Conservation (phyloP, 2,329 filamentous ascomycete genomes). For the Penicillium vulpinum region DNA sequence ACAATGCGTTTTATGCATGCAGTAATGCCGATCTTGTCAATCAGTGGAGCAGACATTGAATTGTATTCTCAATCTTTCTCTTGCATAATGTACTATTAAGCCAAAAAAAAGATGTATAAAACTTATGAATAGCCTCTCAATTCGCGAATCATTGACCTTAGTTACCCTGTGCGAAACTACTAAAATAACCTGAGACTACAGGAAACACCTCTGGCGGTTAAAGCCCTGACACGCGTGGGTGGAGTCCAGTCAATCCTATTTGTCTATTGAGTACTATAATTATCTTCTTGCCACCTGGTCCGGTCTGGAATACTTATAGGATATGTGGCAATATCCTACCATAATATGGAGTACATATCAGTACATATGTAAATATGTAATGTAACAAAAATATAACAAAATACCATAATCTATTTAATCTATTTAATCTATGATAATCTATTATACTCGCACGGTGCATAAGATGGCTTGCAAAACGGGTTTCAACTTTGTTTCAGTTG, state of each 20-base stretch:
- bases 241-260: constrained; percentile 19
- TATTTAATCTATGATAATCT: too few species aligned
- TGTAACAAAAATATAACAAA: neutral
- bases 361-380: too few species aligned
- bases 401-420: too few species aligned
- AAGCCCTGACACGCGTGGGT: constrained; percentile 38
- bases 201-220: neutral
- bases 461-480: neutral
- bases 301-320: neutral
- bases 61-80: neutral
- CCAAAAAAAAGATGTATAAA: neutral
- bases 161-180: too few species aligned
- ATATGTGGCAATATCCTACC: neutral
- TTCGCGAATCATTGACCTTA: too few species aligned
- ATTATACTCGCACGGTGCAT: neutral
- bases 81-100: neutral
- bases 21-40: constrained; percentile 18
- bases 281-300: constrained; percentile 15
- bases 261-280: constrained; percentile 14
- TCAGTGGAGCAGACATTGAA: constrained; percentile 19
- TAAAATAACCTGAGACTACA: constrained; percentile 2
- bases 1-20: constrained; percentile 22
- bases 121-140: too few species aligned
- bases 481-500: constrained; percentile 22
- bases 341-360: too few species aligned